Conservation (phyloP, 2,329 filamentous ascomycete species). For the Trichophyton mentagrophytes region DNA sequence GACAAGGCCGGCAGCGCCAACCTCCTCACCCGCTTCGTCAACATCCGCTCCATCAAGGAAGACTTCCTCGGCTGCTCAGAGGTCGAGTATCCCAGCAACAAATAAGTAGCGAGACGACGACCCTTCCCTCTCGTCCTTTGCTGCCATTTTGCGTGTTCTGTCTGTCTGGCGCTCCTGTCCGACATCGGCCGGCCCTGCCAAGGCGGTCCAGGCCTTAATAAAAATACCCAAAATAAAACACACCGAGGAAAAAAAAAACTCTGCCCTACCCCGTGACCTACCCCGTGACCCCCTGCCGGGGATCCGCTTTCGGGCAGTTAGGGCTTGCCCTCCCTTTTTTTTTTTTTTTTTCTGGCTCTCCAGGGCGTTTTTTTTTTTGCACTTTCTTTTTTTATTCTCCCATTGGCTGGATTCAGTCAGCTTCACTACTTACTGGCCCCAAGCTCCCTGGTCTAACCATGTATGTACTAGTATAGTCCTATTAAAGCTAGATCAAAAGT, state of each 20-base stretch:
- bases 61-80: slow-evolving; percentile 52
- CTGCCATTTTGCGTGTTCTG: neutral
- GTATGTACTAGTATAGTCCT: neutral
- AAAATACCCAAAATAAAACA: neutral
- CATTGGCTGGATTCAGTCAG: neutral
- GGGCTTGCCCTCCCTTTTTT: neutral
- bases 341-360: neutral
- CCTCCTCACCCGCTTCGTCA: slow-evolving; percentile 53
- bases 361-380: neutral
- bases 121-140: neutral
- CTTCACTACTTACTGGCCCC: too few species aligned
- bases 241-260: neutral
- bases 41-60: slow-evolving; percentile 58
- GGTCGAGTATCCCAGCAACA: slow-evolving; percentile 62
- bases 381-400: neutral
- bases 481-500: too few species aligned
- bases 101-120: slow-evolving; percentile 18
- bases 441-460: neutral
- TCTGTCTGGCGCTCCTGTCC: neutral
- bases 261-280: slow-evolving; percentile 1
- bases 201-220: neutral
- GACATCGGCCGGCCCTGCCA: neutral
- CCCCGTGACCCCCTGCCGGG: neutral
- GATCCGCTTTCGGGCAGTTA: neutral
- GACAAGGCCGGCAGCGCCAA: slow-evolving; percentile 59